Conservation (phyloP, 768 basidiomycete genomes). For the Lentinula aciculospora region DNA sequence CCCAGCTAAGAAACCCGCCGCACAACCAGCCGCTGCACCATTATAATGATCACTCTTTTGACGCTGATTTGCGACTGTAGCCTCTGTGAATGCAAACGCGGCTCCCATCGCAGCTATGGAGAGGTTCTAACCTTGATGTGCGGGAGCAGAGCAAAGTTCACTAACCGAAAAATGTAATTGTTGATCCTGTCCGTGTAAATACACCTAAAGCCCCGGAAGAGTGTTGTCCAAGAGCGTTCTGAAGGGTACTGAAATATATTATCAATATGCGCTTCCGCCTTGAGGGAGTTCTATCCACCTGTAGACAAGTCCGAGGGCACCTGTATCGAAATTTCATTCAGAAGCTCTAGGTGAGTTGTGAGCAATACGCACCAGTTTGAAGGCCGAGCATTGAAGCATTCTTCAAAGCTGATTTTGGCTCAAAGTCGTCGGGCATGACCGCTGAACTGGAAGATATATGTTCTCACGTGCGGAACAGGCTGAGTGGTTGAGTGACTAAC, state of each 20-base stretch:
- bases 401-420: constrained; percentile 49
- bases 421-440: constrained; percentile 21
- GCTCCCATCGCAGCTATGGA: constrained; percentile 69
- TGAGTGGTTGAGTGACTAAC: neutral
- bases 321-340: constrained; percentile 15
- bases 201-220: constrained; percentile 80
- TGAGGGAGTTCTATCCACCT: neutral
- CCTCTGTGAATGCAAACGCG: constrained; percentile 79
- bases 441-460: neutral
- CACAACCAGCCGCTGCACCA: constrained; percentile 83
- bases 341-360: neutral
- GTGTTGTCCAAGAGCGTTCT: constrained; percentile 79
- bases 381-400: constrained; percentile 54
- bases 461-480: constrained; percentile 4
- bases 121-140: neutral
- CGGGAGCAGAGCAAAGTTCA: constrained; percentile 6
- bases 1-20: constrained; percentile 89
- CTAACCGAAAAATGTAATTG: constrained; percentile 90
- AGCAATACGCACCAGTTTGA: constrained; percentile 33
- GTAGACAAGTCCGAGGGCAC: constrained; percentile 60
- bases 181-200: constrained; percentile 80
- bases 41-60: constrained; percentile 77
- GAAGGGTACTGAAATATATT: constrained; percentile 37
- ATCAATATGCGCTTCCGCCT: neutral
- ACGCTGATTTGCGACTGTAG: constrained; percentile 75